A percentile compares a stretch with the other conserved stretches of the same genome.
Evolutionary conservation across 208 protist species (phyloP).

Genomic region (Zelonia costaricensis): DNA sequence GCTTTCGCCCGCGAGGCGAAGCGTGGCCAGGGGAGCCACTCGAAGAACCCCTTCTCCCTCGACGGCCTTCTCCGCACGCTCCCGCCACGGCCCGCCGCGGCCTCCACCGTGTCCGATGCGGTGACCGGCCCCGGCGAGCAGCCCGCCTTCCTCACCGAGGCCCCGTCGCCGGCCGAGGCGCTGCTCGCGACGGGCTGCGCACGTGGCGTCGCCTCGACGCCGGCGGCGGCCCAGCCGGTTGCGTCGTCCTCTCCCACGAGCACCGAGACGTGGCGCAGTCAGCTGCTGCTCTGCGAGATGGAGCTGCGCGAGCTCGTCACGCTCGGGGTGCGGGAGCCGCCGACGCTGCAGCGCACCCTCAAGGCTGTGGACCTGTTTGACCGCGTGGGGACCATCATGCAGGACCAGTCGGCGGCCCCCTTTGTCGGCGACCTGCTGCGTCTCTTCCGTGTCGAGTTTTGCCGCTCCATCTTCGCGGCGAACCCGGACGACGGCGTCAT

Average conservation of each 20-base stretch:
- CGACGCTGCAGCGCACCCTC: conserved; percentile 41
- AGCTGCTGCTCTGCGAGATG: conserved; percentile 75
- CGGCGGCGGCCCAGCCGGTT: neutral
- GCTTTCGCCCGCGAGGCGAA: neutral
- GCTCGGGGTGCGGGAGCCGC: conserved; percentile 46
- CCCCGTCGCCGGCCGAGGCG: conserved; percentile 20
- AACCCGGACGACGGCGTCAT: neutral
- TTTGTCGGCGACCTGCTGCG: conserved; percentile 70
- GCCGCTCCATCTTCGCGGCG: conserved; percentile 66
- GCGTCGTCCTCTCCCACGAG: neutral
- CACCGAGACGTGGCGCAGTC: conserved; percentile 71
- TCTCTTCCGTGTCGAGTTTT: conserved; percentile 87
- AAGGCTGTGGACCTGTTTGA: conserved; percentile 72
- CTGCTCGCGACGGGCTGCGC: conserved; percentile 1
- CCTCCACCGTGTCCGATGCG: too few relatives aligned
- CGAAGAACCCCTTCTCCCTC: conserved; percentile 16
- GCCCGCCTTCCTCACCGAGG: neutral
- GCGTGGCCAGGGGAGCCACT: neutral
- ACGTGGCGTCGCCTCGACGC: neutral
- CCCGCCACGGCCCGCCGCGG: too few relatives aligned
- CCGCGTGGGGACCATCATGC: conserved; percentile 36
- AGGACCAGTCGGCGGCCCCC: conserved; percentile 40
- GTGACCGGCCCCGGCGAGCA: too few relatives aligned
- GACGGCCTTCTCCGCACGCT: conserved; percentile 10
- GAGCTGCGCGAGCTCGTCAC: conserved; percentile 73